Evolutionary conservation across 2,329 filamentous ascomycete species (phyloP).

Genomic region (Ophiocordyceps camponoti-saundersi): DNA sequence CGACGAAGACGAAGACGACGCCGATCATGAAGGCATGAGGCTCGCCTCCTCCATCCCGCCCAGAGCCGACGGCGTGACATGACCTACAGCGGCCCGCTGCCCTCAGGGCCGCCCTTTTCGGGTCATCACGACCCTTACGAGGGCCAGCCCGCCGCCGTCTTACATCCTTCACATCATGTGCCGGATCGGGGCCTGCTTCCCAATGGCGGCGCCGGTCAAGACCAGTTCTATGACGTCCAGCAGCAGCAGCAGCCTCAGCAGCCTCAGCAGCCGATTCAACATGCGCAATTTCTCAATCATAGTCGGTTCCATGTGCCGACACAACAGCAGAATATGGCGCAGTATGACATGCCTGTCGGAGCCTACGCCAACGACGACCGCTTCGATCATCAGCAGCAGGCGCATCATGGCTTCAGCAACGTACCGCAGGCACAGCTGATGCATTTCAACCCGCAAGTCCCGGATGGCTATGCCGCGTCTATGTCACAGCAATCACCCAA

Average conservation of each 20-base stretch:
- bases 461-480: background rate
- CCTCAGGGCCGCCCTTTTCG: conserved; percentile 12
- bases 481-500: conserved; percentile 1
- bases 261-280: conserved; percentile 9
- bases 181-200: background rate
- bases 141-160: background rate
- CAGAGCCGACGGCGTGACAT: conserved; percentile 10
- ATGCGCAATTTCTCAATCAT: conserved; percentile 6
- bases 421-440: background rate
- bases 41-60: background rate
- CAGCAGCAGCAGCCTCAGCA: conserved; percentile 5
- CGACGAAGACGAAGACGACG: background rate
- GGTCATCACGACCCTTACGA: conserved; percentile 7
- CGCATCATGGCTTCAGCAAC: conserved; percentile 3
- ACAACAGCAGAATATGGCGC: conserved; percentile 5
- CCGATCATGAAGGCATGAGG: conserved; percentile 1
- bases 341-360: background rate
- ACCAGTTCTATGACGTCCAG: conserved; percentile 9
- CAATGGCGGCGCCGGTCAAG: background rate
- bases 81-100: conserved; percentile 17
- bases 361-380: conserved; percentile 1
- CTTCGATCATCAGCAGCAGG: conserved; percentile 8
- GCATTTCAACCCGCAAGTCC: conserved; percentile 1
- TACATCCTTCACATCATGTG: background rate
- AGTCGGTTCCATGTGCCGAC: conserved; percentile 8